Percentiles rank a stretch among this genome's conserved stretches.
These are phyloP conservation scores for Elsinoe australis DNA, from an alignment of 2,329 filamentous ascomycete species.

Conservation along the genomic window DNA sequence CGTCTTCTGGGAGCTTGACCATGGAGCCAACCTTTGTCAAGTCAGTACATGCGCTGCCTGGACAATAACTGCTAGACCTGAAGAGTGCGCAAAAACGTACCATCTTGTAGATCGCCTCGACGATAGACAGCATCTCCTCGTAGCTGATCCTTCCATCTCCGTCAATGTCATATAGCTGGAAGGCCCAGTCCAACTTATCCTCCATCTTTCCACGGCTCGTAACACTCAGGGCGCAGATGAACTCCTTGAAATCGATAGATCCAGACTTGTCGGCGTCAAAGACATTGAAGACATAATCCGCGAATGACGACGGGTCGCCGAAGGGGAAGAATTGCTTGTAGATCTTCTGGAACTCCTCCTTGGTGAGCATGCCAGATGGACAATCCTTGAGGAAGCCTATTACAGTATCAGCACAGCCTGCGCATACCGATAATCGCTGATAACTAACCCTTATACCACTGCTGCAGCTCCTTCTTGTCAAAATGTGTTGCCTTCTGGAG, in stretches of 20 bases:
- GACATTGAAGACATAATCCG: constrained; percentile 98
- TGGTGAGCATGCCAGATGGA: constrained; percentile 90
- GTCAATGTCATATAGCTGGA: constrained; percentile 98
- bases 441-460: constrained; percentile 95
- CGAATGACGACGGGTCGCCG: constrained; percentile 92
- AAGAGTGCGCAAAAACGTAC: no score
- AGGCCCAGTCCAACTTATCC: constrained; percentile 98
- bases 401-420: background rate
- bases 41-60: no score
- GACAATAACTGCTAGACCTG: no score
- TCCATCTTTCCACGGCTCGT: constrained; percentile 98
- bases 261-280: constrained; percentile 97
- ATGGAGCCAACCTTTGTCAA: constrained; percentile 84
- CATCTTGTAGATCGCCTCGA: constrained; percentile 99
- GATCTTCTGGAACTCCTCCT: constrained; percentile 99
- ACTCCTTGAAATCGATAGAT: constrained; percentile 98
- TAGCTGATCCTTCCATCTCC: constrained; percentile 98
- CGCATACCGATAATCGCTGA: no score
- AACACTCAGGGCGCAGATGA: constrained; percentile 95
- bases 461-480: constrained; percentile 98
- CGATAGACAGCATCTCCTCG: constrained; percentile 97
- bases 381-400: constrained; percentile 96
- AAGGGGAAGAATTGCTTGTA: constrained; percentile 99
- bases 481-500: constrained; percentile 97
- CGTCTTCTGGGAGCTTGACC: constrained; percentile 97